These are phyloP conservation scores for Martiniozyma abietophila DNA, from an alignment of 805 yeast species.

Conservation along the genomic window DNA sequence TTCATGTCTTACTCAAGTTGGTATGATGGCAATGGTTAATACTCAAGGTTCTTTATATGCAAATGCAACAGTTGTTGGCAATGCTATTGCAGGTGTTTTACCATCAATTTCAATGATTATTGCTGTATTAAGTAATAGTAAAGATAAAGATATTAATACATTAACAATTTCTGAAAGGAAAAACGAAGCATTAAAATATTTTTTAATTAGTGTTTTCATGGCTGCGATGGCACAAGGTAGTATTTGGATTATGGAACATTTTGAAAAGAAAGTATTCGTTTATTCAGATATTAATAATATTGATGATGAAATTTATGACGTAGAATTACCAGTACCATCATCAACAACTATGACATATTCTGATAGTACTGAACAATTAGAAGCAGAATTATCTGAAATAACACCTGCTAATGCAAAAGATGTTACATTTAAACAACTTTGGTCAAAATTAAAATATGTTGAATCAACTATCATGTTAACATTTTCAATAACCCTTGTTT, in stretches of 20 bases:
- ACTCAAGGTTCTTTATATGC: conserved; percentile 68
- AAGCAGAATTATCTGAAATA: not conserved
- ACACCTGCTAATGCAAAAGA: conserved; percentile 18
- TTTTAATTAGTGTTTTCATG: conserved; percentile 24
- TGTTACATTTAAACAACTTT: conserved; percentile 52
- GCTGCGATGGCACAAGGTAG: conserved; percentile 15
- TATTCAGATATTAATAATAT: not conserved
- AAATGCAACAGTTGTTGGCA: conserved; percentile 91
- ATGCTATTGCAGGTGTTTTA: conserved; percentile 86
- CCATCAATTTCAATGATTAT: conserved; percentile 66
- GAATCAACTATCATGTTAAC: conserved; percentile 64
- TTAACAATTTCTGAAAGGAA: conserved; percentile 15
- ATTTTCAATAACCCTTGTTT: conserved; percentile 64
- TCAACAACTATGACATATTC: not conserved
- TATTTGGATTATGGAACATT: conserved; percentile 17
- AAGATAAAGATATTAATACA: not conserved
- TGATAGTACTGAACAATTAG: not conserved
- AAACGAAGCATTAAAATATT: conserved; percentile 29
- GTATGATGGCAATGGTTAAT: conserved; percentile 79
- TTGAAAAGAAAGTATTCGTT: conserved; percentile 14
- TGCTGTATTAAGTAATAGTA: conserved; percentile 30
- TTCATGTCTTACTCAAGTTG: conserved; percentile 80
- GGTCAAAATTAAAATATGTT: conserved; percentile 53
- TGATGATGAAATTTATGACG: conserved; percentile 4
- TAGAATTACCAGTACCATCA: not conserved